A percentile compares a stretch with the other conserved stretches of the same genome.
These are phyloP conservation scores for Cladosporium sp. DNA, from an alignment of 2,329 filamentous ascomycete genomes.

Conservation along the genomic window DNA sequence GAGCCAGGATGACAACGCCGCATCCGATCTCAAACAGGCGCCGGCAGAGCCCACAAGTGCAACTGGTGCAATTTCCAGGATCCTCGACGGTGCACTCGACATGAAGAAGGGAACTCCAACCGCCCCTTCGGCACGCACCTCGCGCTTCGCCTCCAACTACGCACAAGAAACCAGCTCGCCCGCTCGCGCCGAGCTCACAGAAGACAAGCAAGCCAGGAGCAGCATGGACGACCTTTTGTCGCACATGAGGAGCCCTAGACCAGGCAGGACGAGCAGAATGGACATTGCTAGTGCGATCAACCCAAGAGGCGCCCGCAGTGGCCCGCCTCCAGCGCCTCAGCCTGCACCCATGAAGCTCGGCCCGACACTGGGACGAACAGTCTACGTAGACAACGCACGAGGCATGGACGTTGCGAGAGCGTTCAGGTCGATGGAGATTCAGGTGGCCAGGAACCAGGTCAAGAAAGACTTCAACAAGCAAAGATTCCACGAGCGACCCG, in stretches of 20 bases:
- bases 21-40: slow-evolving; percentile 9
- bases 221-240: slow-evolving; percentile 19
- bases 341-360: slow-evolving; percentile 31
- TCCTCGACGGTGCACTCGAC: slow-evolving; percentile 29
- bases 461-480: slow-evolving; percentile 54
- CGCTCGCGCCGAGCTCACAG: slow-evolving; percentile 13
- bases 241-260: not conserved
- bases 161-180: slow-evolving; percentile 22
- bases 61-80: slow-evolving; percentile 20
- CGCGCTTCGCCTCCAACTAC: slow-evolving; percentile 23
- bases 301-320: slow-evolving; percentile 6
- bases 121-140: slow-evolving; percentile 22
- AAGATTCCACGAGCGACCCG: slow-evolving; percentile 69
- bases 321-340: slow-evolving; percentile 10
- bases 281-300: slow-evolving; percentile 15
- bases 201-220: slow-evolving; percentile 1
- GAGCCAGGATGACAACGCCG: slow-evolving; percentile 12
- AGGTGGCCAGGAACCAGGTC: slow-evolving; percentile 55
- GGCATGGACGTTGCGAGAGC: slow-evolving; percentile 47
- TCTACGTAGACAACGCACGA: slow-evolving; percentile 31
- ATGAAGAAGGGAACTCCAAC: slow-evolving; percentile 25
- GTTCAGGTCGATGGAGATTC: slow-evolving; percentile 41
- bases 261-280: not conserved
- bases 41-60: slow-evolving; percentile 17
- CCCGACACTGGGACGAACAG: slow-evolving; percentile 37